Evolutionary conservation across 257 asterid species (phyloP).

Genomic region (Asclepias syriaca): DNA sequence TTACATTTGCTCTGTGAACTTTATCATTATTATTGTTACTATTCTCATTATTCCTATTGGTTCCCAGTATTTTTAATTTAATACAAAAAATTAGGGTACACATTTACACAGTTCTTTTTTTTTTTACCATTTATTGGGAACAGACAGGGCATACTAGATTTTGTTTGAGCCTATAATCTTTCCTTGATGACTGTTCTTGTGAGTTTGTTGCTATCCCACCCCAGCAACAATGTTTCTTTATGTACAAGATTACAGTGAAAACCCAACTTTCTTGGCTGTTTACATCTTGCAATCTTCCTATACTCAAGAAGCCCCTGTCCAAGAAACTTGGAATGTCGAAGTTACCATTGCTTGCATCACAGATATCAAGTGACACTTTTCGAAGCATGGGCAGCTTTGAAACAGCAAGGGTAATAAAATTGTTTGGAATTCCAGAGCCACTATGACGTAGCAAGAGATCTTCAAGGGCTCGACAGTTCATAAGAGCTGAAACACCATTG

Average conservation of each 20-base stretch:
- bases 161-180: conserved; percentile 36
- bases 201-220: conserved; percentile 56
- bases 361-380: conserved; percentile 63
- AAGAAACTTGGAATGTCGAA: conserved; percentile 57
- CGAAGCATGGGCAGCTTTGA: conserved; percentile 83
- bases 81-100: too few species aligned
- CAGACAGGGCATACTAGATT: background rate
- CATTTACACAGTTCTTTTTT: too few species aligned
- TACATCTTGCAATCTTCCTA: conserved; percentile 73
- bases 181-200: conserved; percentile 65
- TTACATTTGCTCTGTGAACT: too few species aligned
- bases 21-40: too few species aligned
- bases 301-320: conserved; percentile 52
- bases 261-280: conserved; percentile 34
- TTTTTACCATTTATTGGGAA: background rate
- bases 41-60: too few species aligned
- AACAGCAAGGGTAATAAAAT: conserved; percentile 51
- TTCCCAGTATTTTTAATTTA: too few species aligned
- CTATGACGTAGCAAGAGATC: conserved; percentile 68
- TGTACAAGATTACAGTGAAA: conserved; percentile 67
- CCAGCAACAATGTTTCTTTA: conserved; percentile 58
- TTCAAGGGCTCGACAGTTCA: conserved; percentile 75
- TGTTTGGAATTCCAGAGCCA: conserved; percentile 57
- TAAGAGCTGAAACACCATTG: conserved; percentile 53
- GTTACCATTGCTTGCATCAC: conserved; percentile 75